A percentile compares a stretch with the other conserved stretches of the same genome.
Evolutionary conservation across 495 filamentous ascomycete genomes (phyloP).

Genomic region (Bathelium albidoporum): DNA sequence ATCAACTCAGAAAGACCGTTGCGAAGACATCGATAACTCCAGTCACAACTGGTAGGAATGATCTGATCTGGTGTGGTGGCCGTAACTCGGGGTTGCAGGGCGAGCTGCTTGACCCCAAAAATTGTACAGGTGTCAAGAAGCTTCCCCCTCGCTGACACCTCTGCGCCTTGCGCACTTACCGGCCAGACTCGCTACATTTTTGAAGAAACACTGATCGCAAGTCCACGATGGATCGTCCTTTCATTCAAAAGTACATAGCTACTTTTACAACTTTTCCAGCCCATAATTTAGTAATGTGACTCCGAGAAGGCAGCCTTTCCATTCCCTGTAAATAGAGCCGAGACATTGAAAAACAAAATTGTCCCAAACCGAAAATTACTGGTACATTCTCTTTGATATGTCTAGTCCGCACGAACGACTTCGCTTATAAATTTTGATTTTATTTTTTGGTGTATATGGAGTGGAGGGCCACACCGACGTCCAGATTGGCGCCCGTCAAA

Average conservation of each 20-base stretch:
- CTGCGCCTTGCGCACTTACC: too few species aligned
- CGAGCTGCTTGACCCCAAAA: neutral
- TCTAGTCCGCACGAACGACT: neutral
- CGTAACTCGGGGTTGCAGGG: neutral
- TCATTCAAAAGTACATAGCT: neutral
- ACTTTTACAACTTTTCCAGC: neutral
- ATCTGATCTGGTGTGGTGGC: neutral
- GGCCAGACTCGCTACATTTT: neutral
- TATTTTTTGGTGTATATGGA: neutral
- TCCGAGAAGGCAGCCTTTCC: too few species aligned
- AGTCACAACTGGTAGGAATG: neutral
- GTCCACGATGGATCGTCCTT: neutral
- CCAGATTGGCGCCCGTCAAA: slow-evolving; percentile 1
- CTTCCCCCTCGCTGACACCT: neutral
- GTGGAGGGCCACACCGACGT: neutral
- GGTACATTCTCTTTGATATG: slow-evolving; percentile 4
- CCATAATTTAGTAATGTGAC: neutral
- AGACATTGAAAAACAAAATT: neutral
- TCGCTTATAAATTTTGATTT: neutral
- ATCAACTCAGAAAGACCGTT: neutral
- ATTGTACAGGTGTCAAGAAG: slow-evolving; percentile 1
- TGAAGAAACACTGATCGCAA: neutral
- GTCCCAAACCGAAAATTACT: neutral
- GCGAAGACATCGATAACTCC: neutral
- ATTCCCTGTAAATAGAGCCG: neutral